A percentile compares a stretch with the other conserved stretches of the same genome.
phyloP scores from a whole-genome alignment of 2,329 filamentous ascomycete species.

The Xylariales sp. region DNA sequence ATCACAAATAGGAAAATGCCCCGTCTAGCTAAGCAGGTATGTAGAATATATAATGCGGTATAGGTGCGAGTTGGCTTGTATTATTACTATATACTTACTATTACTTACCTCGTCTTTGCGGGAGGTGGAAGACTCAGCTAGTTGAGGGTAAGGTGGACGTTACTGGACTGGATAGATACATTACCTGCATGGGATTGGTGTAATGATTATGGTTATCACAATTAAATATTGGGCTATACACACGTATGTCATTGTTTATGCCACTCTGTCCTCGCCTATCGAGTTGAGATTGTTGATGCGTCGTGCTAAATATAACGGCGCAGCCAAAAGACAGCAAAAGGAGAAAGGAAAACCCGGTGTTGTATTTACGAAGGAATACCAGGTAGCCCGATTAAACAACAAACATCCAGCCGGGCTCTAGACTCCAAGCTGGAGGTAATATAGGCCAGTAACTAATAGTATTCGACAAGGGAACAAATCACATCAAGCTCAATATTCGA shows the following conservation, averaged over 20 bases:
- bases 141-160: neutral
- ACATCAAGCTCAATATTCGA: constrained; percentile 15
- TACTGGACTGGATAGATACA: constrained; percentile 10
- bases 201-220: constrained; percentile 3
- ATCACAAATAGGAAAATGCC: neutral
- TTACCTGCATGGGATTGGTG: neutral
- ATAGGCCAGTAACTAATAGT: neutral
- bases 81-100: constrained; percentile 5
- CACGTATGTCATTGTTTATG: no score
- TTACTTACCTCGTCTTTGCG: neutral
- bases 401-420: neutral
- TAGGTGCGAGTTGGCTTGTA: constrained; percentile 3
- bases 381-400: neutral
- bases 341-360: no score
- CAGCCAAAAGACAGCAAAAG: no score
- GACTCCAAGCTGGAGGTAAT: neutral
- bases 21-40: neutral
- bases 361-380: neutral
- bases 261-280: no score
- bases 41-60: neutral
- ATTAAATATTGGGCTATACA: no score
- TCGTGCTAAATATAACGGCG: no score
- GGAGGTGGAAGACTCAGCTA: neutral
- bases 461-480: neutral
- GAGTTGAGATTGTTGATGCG: no score